These are phyloP conservation scores for Sporothrix globosa DNA, from an alignment of 2,329 filamentous ascomycete genomes.

Conservation along the genomic window DNA sequence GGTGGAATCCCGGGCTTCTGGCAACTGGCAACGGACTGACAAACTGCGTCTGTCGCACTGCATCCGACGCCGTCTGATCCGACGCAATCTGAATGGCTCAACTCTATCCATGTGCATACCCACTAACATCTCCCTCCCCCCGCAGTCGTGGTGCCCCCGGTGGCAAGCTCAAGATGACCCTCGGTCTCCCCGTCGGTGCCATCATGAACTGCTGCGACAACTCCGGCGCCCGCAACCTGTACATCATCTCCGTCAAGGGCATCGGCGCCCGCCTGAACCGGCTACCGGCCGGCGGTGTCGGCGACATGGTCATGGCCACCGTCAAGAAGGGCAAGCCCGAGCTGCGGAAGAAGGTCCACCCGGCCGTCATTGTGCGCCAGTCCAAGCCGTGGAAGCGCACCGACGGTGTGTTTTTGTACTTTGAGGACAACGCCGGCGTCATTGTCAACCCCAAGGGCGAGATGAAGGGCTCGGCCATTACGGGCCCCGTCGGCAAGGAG, in stretches of 20 bases:
- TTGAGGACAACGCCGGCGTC: conserved; percentile 99
- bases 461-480: conserved; percentile 99
- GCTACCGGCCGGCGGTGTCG: conserved; percentile 94
- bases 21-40: neutral
- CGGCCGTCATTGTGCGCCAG: conserved; percentile 75
- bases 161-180: conserved; percentile 99
- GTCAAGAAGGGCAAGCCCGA: conserved; percentile 99
- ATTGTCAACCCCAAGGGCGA: conserved; percentile 99
- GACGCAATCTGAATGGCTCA: too few species aligned
- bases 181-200: conserved; percentile 98
- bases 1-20: neutral
- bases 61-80: neutral
- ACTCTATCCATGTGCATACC: neutral
- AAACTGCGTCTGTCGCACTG: too few species aligned
- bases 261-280: conserved; percentile 97
- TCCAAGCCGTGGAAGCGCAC: conserved; percentile 99
- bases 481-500: conserved; percentile 98
- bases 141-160: conserved; percentile 88
- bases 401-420: conserved; percentile 99
- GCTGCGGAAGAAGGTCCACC: conserved; percentile 99
- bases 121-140: conserved; percentile 20
- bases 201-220: conserved; percentile 99
- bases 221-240: conserved; percentile 97
- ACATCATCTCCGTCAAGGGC: conserved; percentile 99
- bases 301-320: conserved; percentile 99